Evolutionary conservation across 78 protist genomes (phyloP), one percentile per base, ranked within the genome.

Genomic region (Goniomonas avonlea): DNA sequence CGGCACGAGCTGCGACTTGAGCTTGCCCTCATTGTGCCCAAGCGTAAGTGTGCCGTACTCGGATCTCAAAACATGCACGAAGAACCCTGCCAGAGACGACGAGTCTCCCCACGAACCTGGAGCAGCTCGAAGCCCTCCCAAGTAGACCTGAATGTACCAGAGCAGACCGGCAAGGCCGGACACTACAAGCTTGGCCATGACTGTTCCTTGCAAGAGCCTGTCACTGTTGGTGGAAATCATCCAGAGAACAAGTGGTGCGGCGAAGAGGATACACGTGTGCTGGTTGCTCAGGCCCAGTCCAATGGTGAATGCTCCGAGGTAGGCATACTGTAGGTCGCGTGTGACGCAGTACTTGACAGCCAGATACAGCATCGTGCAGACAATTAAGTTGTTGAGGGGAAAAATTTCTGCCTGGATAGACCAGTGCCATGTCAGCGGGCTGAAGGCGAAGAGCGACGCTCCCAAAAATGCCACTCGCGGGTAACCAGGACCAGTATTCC

Each of bases 271-370:
- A 11, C 58, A 21, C 21, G 93, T 89, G 80, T 89, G 93, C 75
- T 89, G 93, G 66, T 86, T 89, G 38, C 85, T 79, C 35, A 83
- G 25, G 27, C 88, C 77, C 9, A 86, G 40, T 5, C 84, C 93
- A 31, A 78, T 45, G 2, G 29, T 41, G 40, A 89, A 83, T 17
- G 90, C 86, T 37, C 83, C 55, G 34, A 79, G 40, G 63, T 61
- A 58, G 3, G 82, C 92, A 40, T 66, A 61, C 23, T 18, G n/a
- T n/a, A n/a, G n/a, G n/a, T n/a, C n/a, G n/a, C n/a, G n/a, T n/a
- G n/a, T 21, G 15, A 29, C 45, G 31, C 48, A 40, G 43, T 11
- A 48, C n/a, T 29, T 58, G 43, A 48, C 63, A 21, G 34, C 15
- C 29, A 13, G 21, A n/a, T 47, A 21, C 31, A 48, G 50, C 8